phyloP scores from a whole-genome alignment of 495 filamentous ascomycete genomes.

The Talaromyces thailandensis region DNA sequence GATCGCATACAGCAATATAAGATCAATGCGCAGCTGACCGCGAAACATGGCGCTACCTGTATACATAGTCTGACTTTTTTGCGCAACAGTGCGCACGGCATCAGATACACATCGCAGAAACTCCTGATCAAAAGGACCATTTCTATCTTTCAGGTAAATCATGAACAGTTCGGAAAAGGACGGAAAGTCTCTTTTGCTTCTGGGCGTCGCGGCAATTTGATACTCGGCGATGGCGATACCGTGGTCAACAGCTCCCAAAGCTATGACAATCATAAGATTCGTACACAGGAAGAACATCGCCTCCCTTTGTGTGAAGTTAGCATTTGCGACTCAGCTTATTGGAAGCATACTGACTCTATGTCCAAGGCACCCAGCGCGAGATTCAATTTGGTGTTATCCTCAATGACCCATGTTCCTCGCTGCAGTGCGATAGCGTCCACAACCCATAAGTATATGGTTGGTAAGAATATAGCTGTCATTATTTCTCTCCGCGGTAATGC shows the following conservation, averaged over 20 bases:
- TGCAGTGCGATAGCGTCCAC: not conserved
- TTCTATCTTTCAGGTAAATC: conserved; percentile 27
- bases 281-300: conserved; percentile 54
- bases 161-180: not conserved
- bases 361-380: not conserved
- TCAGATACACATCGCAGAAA: conserved; percentile 42
- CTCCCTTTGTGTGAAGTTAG: not conserved
- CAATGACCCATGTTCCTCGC: not conserved
- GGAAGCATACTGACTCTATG: not conserved
- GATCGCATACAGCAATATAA: conserved; percentile 32
- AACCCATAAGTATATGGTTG: not conserved
- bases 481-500: not conserved
- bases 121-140: conserved; percentile 7
- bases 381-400: not conserved
- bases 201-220: not conserved
- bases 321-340: not conserved
- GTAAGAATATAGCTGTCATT: not conserved
- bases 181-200: conserved; percentile 31
- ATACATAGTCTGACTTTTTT: conserved; percentile 61
- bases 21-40: conserved; percentile 53
- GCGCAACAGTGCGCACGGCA: conserved; percentile 39
- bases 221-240: conserved; percentile 45
- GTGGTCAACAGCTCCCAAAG: conserved; percentile 56
- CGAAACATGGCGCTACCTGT: conserved; percentile 55
- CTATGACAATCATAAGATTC: conserved; percentile 55